These are phyloP conservation scores for Suillus occidentalis DNA, from an alignment of 768 basidiomycete species.

Conservation along the genomic window DNA sequence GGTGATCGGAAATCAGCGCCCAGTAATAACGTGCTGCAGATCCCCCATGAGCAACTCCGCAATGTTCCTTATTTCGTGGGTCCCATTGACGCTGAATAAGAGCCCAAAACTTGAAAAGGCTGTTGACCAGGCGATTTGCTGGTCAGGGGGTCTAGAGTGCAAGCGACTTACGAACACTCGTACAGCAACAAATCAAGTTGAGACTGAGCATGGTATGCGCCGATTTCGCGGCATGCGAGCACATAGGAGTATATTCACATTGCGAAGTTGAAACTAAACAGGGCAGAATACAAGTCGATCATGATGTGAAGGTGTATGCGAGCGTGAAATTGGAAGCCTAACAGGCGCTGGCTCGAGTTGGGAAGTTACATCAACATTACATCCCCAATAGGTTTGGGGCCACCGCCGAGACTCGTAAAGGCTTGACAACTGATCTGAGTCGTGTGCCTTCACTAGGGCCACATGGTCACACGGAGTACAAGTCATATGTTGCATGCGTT, in stretches of 20 bases:
- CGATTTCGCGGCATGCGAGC: background rate
- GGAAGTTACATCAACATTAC: background rate
- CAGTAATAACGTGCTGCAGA: background rate
- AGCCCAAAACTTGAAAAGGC: background rate
- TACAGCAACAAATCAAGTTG: background rate
- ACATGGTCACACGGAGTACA: background rate
- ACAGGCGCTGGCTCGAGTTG: background rate
- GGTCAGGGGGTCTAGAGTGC: background rate
- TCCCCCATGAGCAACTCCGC: background rate
- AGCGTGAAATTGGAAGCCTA: constrained; percentile 1
- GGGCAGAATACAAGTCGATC: constrained; percentile 1
- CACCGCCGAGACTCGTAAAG: background rate
- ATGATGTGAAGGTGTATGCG: constrained; percentile 3
- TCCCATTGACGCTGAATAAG: background rate
- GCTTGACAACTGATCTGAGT: background rate
- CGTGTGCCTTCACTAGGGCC: background rate
- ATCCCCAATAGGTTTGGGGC: background rate
- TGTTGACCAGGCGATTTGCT: background rate
- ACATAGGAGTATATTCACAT: background rate
- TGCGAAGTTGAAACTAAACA: background rate
- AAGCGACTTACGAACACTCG: background rate
- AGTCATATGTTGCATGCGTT: background rate
- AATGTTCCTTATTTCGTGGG: background rate
- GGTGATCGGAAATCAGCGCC: background rate
- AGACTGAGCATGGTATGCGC: background rate